A percentile compares a stretch with the other conserved stretches of the same genome.
These are phyloP conservation scores for Ajuga reptans DNA, from an alignment of 305 asterid species.

Conservation along the genomic window DNA sequence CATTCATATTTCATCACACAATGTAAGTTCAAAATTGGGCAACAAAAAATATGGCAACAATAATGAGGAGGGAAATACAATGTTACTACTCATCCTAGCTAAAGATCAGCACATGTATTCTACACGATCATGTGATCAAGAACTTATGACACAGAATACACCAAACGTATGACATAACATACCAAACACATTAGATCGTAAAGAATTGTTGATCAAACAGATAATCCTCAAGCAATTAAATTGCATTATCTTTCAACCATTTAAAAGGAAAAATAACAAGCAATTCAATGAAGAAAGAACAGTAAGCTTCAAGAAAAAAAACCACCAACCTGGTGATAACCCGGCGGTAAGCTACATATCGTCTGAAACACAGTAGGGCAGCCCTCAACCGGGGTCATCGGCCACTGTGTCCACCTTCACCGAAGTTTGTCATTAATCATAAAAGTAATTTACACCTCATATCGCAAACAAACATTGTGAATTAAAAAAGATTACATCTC, in stretches of 20 bases:
- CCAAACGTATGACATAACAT: neutral
- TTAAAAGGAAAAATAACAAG: neutral
- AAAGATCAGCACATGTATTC: neutral
- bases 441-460: slow-evolving; percentile 4
- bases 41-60: slow-evolving; percentile 12
- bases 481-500: neutral
- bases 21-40: neutral
- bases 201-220: slow-evolving; percentile 14
- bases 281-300: neutral
- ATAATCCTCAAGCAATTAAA: slow-evolving; percentile 19
- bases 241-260: neutral
- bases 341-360: slow-evolving; percentile 74
- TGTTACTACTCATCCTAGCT: slow-evolving; percentile 1
- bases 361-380: slow-evolving; percentile 94
- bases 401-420: slow-evolving; percentile 77
- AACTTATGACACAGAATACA: slow-evolving; percentile 4
- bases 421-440: neutral
- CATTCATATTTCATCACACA: slow-evolving; percentile 2
- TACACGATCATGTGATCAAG: slow-evolving; percentile 8
- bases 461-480: neutral
- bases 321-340: slow-evolving; percentile 72
- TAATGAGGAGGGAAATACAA: neutral
- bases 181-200: slow-evolving; percentile 13
- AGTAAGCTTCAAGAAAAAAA: slow-evolving; percentile 15
- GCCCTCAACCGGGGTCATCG: slow-evolving; percentile 97